These are phyloP conservation scores for Solanum hybrid DNA, from an alignment of 305 asterid genomes.

Conservation along the genomic window DNA sequence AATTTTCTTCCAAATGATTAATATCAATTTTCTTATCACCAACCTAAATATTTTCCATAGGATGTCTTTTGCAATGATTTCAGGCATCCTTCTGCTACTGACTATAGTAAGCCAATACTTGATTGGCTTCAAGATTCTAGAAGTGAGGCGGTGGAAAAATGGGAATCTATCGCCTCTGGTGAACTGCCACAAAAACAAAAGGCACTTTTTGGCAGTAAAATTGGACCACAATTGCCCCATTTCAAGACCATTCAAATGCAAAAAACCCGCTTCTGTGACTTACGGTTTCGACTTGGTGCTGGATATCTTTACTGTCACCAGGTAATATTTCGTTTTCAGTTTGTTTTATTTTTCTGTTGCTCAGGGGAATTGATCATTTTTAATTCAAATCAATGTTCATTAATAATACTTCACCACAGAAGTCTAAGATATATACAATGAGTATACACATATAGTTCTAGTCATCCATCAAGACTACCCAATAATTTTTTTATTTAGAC, in stretches of 20 bases:
- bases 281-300: constrained; percentile 70
- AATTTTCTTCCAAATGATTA: background rate
- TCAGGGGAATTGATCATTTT: background rate
- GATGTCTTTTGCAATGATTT: constrained; percentile 73
- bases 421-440: background rate
- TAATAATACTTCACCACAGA: background rate
- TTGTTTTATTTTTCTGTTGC: background rate
- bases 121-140: constrained; percentile 69
- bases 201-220: constrained; percentile 39
- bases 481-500: background rate
- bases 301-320: constrained; percentile 87
- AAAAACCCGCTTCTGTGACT: constrained; percentile 58
- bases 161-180: constrained; percentile 66
- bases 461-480: background rate
- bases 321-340: constrained; percentile 26
- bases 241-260: constrained; percentile 61
- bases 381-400: background rate
- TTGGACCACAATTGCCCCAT: constrained; percentile 39
- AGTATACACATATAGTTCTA: background rate
- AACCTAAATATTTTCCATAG: constrained; percentile 26
- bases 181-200: constrained; percentile 62
- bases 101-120: constrained; percentile 70
- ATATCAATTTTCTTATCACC: constrained; percentile 3
- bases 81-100: constrained; percentile 46
- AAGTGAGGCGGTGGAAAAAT: constrained; percentile 63